These are phyloP conservation scores for Sarocladiaceae sp. DNA, from an alignment of 2,329 filamentous ascomycete genomes.

Conservation along the genomic window DNA sequence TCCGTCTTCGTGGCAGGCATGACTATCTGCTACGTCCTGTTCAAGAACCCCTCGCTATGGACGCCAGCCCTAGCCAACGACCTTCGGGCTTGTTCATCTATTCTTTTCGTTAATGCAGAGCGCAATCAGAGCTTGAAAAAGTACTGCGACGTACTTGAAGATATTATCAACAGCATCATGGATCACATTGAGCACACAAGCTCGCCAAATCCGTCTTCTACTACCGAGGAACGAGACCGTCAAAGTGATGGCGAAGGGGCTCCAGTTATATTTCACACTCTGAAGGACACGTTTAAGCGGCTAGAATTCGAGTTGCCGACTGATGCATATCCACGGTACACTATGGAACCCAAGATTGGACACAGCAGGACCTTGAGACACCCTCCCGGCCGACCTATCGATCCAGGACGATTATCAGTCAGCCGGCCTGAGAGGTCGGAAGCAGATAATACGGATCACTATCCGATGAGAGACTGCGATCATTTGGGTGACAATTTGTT, in stretches of 20 bases:
- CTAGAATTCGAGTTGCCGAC: background rate
- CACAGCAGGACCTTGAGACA: background rate
- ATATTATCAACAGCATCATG: background rate
- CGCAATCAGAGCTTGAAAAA: background rate
- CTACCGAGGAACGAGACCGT: background rate
- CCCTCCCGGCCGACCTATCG: background rate
- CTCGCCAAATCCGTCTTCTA: background rate
- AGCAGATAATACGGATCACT: too few relatives aligned
- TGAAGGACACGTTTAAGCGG: background rate
- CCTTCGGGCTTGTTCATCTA: background rate
- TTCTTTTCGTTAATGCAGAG: background rate
- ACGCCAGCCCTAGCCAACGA: background rate
- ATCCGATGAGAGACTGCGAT: too few relatives aligned
- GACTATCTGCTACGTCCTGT: background rate
- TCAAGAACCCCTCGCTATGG: background rate
- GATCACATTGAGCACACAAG: background rate
- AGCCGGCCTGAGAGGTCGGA: too few relatives aligned
- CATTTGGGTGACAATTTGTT: background rate
- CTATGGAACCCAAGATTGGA: background rate
- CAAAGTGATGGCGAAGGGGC: background rate
- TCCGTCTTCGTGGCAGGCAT: background rate
- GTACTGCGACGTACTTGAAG: background rate
- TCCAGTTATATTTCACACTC: background rate
- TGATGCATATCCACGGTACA: background rate
- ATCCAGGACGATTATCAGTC: background rate